Conservation (phyloP, 345 rosid species). For the Populus deltoides region DNA sequence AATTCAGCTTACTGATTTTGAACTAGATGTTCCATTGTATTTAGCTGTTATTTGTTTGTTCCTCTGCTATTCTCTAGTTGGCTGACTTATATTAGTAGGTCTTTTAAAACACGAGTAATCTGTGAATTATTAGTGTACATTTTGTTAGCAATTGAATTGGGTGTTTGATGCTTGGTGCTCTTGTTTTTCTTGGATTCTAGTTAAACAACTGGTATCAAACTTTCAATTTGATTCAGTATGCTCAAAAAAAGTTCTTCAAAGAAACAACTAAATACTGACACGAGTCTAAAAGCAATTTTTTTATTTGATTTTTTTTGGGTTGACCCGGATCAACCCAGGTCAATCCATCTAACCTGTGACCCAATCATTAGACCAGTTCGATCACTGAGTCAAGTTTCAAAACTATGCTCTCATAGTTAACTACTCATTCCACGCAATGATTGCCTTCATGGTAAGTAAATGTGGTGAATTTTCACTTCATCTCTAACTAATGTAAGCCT, state of each 20-base stretch:
- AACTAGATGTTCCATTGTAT: neutral
- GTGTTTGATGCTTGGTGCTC: neutral
- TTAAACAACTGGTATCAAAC: neutral
- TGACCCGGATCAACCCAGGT: too few relatives aligned
- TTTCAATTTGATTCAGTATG: neutral
- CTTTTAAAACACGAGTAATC: neutral
- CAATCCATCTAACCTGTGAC: too few relatives aligned
- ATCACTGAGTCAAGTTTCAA: too few relatives aligned
- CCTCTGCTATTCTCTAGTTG: neutral
- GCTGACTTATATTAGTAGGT: neutral
- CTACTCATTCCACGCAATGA: too few relatives aligned
- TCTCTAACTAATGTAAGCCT: too few relatives aligned
- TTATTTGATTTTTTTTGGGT: too few relatives aligned
- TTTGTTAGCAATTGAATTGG: neutral
- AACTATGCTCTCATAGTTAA: too few relatives aligned
- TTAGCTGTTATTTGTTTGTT: neutral
- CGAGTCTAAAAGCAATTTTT: too few relatives aligned
- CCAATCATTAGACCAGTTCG: too few relatives aligned
- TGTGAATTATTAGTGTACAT: neutral
- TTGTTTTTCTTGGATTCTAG: neutral
- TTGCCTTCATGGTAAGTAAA: too few relatives aligned
- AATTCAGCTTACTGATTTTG: neutral
- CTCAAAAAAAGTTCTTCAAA: conserved; percentile 30
- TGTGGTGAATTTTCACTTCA: too few relatives aligned
- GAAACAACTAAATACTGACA: conserved; percentile 7